Base-by-base conservation (phyloP, 805 yeast genomes). In the Saccharomycodes ludwigii region DNA sequence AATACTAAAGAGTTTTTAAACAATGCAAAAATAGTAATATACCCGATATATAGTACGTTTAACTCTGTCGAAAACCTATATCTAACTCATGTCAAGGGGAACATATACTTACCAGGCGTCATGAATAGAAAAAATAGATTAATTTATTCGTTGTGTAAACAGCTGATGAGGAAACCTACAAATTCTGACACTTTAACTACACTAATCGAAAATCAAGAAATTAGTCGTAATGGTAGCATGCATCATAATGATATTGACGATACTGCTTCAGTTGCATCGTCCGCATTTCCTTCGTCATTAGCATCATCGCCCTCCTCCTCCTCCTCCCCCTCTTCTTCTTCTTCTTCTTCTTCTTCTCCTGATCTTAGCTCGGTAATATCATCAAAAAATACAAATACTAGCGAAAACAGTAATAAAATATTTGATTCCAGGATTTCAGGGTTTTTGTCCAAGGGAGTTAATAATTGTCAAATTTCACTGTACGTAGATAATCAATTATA, bases 71-170 rank as follows among this genome's bases (percentile, higher is more conserved):
- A 48, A 11, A 46, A 46, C 6, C 62, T 59, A 31, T 71, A 61
- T 40, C 67, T 68, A 24, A 68, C 78, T 2, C 72, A 73, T 21
- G 71, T 86, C 3, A 65, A 81, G 27, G 95, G 95, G 5, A 71
- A 80, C 68, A 64, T 71, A 8, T 66, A 46, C 32, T 63, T 80
- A 25, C 83, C 85, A 0, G 93, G 93, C 1, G 59, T 67, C 6
- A 68, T 73, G 63, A 67, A 70, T 19, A 61, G 93, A 25, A 83
- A 78, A 46, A 83, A 84, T 52, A 59, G 76, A 36, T 50, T 86
- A 27, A 60, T 86, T 20, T 50, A 79, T 15, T 66, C 84, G 1
- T 54, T 84, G 27, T 82, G 84, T 3, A 71, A 71, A 37, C 84
- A 81, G 50, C 58, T 80, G 30, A 68, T 75, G 0, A 69, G 72